phyloP scores from a whole-genome alignment of 192 early-diverging fungal genomes.

The Piromyces sp. region DNA sequence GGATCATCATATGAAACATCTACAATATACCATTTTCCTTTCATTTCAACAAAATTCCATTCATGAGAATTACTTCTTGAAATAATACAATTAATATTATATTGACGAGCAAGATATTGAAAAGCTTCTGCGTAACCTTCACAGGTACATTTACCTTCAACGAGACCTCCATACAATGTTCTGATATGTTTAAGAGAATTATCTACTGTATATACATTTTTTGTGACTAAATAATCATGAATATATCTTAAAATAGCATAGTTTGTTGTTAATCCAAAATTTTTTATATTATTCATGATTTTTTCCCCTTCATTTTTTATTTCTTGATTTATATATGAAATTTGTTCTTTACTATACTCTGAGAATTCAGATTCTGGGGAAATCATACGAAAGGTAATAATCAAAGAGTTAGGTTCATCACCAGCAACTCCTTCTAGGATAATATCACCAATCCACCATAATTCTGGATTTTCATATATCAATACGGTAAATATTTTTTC shows the following conservation, averaged over 20 bases:
- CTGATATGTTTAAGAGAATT: neutral
- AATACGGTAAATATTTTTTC: neutral
- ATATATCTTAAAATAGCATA: neutral
- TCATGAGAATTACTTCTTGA: neutral
- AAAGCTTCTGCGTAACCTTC: neutral
- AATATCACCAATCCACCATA: neutral
- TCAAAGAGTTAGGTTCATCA: no score
- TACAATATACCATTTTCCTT: neutral
- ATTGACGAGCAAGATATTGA: neutral
- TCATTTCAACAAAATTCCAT: neutral
- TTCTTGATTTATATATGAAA: neutral
- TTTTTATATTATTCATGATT: neutral
- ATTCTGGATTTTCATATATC: neutral
- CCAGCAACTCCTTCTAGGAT: no score
- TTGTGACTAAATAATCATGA: neutral
- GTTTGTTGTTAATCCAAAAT: neutral
- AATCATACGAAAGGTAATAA: no score
- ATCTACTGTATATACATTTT: neutral
- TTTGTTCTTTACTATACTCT: neutral
- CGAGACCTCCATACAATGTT: neutral
- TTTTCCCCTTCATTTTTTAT: neutral
- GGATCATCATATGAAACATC: neutral
- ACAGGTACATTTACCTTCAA: neutral
- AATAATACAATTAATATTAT: neutral
- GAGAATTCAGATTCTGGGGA: neutral